These are phyloP conservation scores for Boletus barrowsii DNA, from an alignment of 768 basidiomycete species.

Conservation along the genomic window DNA sequence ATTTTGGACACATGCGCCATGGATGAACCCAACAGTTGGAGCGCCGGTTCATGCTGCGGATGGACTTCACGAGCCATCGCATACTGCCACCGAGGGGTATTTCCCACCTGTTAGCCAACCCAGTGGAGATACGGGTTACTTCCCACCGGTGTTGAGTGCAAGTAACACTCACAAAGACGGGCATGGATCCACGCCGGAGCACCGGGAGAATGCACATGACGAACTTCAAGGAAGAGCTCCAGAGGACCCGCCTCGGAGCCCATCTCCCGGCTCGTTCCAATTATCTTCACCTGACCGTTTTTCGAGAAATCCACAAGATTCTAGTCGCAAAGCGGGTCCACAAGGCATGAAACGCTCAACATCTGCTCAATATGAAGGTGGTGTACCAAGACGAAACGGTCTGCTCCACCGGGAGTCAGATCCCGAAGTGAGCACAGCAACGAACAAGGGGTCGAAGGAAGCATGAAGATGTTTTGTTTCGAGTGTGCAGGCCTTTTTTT, in stretches of 20 bases:
- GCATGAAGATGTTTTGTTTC: conserved; percentile 17
- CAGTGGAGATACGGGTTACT: conserved; percentile 35
- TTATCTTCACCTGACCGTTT: conserved; percentile 6
- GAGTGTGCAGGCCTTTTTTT: conserved; percentile 1
- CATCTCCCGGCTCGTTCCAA: conserved; percentile 7
- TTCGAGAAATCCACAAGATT: conserved; percentile 13
- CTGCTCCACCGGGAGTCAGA: conserved; percentile 31
- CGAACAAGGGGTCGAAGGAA: conserved; percentile 25
- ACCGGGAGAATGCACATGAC: neutral
- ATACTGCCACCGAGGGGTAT: conserved; percentile 33
- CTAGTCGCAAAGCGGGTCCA: conserved; percentile 9
- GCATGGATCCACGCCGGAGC: neutral
- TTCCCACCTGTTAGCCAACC: conserved; percentile 39
- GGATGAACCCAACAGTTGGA: conserved; percentile 60
- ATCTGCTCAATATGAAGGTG: conserved; percentile 28
- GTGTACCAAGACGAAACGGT: conserved; percentile 25
- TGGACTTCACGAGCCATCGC: conserved; percentile 10
- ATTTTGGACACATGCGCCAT: conserved; percentile 62
- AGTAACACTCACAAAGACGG: conserved; percentile 37
- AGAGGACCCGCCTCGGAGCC: conserved; percentile 6
- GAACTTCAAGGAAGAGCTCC: conserved; percentile 2
- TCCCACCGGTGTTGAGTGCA: conserved; percentile 38
- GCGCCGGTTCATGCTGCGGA: conserved; percentile 45
- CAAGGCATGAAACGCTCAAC: conserved; percentile 29
- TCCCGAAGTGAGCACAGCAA: conserved; percentile 24